A percentile compares a stretch with the other conserved stretches of the same genome.
These are phyloP conservation scores for Colletotrichum brevisporum DNA, from an alignment of 2,329 filamentous ascomycete species.

Conservation along the genomic window DNA sequence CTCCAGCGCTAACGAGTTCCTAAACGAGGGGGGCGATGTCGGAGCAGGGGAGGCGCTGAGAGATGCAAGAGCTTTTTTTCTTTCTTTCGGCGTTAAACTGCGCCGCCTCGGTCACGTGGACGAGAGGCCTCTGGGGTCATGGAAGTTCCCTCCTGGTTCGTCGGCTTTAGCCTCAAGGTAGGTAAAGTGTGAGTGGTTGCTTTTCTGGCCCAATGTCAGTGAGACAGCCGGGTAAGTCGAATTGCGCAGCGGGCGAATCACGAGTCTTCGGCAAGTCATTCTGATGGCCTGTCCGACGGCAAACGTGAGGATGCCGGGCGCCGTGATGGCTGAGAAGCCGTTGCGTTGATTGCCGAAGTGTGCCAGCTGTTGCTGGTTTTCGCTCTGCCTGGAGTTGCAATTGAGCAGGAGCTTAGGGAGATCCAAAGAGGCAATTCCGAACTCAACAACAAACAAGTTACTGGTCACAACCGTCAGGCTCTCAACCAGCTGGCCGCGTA, in stretches of 20 bases:
- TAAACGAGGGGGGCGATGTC: slow-evolving; percentile 28
- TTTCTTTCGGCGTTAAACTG: no score
- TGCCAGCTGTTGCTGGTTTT: no score
- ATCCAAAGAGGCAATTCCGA: no score
- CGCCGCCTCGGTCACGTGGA: slow-evolving; percentile 18
- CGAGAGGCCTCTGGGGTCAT: neutral
- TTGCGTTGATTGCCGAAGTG: no score
- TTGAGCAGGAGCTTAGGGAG: no score
- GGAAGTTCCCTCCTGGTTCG: neutral
- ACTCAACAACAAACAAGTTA: no score
- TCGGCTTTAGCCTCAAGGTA: neutral
- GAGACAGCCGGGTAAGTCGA: slow-evolving; percentile 19
- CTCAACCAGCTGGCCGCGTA: no score
- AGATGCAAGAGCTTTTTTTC: slow-evolving; percentile 18
- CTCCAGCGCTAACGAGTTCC: slow-evolving; percentile 21
- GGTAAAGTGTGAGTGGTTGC: neutral
- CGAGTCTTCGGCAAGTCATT: slow-evolving; percentile 7
- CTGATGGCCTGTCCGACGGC: no score
- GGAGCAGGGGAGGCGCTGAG: slow-evolving; percentile 18
- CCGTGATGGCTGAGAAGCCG: no score
- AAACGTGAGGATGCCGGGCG: no score
- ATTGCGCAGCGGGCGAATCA: slow-evolving; percentile 15
- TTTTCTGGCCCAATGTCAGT: neutral
- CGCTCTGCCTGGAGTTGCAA: no score
- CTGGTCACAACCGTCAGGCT: no score